These are phyloP conservation scores for Fusarium aywerte DNA, from an alignment of 2,329 filamentous ascomycete species.

Conservation along the genomic window DNA sequence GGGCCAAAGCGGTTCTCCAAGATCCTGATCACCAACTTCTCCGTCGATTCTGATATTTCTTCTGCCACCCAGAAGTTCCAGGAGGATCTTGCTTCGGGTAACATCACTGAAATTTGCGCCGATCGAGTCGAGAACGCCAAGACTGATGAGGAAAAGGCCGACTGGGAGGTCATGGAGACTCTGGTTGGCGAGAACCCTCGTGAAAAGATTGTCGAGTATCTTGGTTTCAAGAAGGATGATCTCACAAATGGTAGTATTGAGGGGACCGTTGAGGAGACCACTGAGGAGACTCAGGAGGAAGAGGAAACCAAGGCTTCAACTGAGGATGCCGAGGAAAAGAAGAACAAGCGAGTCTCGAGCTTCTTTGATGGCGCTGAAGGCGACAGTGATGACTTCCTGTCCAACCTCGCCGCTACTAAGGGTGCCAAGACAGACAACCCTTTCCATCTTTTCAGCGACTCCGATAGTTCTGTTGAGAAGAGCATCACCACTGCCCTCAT, in stretches of 20 bases:
- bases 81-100: conserved; percentile 78
- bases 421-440: conserved; percentile 93
- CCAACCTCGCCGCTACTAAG: conserved; percentile 86
- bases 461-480: conserved; percentile 86
- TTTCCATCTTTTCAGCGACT: conserved; percentile 86
- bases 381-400: conserved; percentile 87
- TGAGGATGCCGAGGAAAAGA: conserved; percentile 52
- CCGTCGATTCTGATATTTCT: conserved; percentile 87
- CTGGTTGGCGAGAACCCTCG: conserved; percentile 87
- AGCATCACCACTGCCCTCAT: conserved; percentile 88
- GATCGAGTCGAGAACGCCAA: conserved; percentile 78
- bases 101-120: conserved; percentile 83
- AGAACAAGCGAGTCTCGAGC: conserved; percentile 73
- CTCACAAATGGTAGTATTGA: conserved; percentile 60
- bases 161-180: conserved; percentile 95
- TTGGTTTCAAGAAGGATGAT: conserved; percentile 81
- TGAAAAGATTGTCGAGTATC: conserved; percentile 84
- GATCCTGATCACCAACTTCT: conserved; percentile 86
- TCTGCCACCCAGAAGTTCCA: conserved; percentile 88
- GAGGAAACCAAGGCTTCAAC: conserved; percentile 45
- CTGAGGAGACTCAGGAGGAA: conserved; percentile 40
- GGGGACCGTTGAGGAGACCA: conserved; percentile 44
- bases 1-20: conserved; percentile 77
- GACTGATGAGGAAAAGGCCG: conserved; percentile 91
- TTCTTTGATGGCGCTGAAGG: conserved; percentile 78